A percentile compares a stretch with the other conserved stretches of the same genome.
These are phyloP conservation scores for Coemansia guatemalensis DNA, from an alignment of 192 early-diverging fungal species.

Conservation along the genomic window DNA sequence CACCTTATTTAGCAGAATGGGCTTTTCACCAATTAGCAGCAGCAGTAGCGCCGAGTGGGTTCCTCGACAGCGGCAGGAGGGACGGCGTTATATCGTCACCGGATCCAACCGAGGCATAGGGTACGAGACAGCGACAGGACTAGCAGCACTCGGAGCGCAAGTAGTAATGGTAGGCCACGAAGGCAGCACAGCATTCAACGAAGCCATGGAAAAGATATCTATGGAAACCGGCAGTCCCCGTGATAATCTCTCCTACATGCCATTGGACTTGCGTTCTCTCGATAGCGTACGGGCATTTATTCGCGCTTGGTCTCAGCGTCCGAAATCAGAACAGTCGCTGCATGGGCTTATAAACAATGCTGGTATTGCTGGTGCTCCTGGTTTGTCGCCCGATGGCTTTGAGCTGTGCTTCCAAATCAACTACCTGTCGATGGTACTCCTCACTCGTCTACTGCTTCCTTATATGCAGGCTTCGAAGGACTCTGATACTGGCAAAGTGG, in stretches of 20 bases:
- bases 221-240: slow-evolving; percentile 43
- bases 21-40: slow-evolving; percentile 35
- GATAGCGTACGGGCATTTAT: slow-evolving; percentile 40
- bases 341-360: slow-evolving; percentile 50
- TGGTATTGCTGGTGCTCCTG: slow-evolving; percentile 45
- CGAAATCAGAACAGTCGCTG: slow-evolving; percentile 4
- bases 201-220: slow-evolving; percentile 42
- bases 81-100: slow-evolving; percentile 41
- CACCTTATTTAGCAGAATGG: no score
- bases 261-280: slow-evolving; percentile 45
- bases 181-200: slow-evolving; percentile 28
- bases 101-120: slow-evolving; percentile 54
- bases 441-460: slow-evolving; percentile 44
- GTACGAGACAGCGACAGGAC: slow-evolving; percentile 31
- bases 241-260: slow-evolving; percentile 39
- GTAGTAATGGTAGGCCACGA: slow-evolving; percentile 47
- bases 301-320: slow-evolving; percentile 23
- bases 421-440: slow-evolving; percentile 52
- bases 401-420: slow-evolving; percentile 54
- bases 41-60: slow-evolving; percentile 34
- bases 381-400: slow-evolving; percentile 48
- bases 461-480: slow-evolving; percentile 6
- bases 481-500: neutral
- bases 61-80: slow-evolving; percentile 37
- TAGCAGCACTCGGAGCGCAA: slow-evolving; percentile 48